These are phyloP conservation scores for Haplosporangium gracile DNA, from an alignment of 192 early-diverging fungal species.

Conservation along the genomic window DNA sequence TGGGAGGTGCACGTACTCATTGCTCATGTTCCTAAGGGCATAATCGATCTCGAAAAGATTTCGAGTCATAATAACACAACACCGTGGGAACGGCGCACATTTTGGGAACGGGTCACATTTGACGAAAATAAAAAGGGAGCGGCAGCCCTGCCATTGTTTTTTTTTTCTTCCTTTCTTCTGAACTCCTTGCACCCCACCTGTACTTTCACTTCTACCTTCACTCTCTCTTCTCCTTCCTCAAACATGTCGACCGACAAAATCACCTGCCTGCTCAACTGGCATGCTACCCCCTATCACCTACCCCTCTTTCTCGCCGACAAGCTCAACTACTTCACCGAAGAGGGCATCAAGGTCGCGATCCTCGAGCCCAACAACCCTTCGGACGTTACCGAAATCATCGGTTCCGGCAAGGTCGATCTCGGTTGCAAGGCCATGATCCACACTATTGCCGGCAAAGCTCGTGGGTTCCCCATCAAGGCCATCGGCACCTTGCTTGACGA, in stretches of 20 bases:
- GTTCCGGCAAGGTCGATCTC: conserved; percentile 71
- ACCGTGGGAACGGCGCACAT: conserved; percentile 5
- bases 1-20: no score
- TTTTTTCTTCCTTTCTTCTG: no score
- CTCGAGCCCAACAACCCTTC: conserved; percentile 75
- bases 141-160: neutral
- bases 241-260: conserved; percentile 69
- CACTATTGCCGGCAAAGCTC: conserved; percentile 75
- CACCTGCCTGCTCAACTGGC: conserved; percentile 69
- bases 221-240: neutral
- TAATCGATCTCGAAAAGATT: neutral
- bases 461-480: conserved; percentile 73
- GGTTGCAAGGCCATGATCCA: conserved; percentile 81
- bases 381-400: conserved; percentile 76
- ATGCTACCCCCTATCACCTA: conserved; percentile 74
- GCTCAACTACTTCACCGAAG: conserved; percentile 66
- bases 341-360: conserved; percentile 75
- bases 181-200: no score
- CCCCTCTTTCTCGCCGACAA: conserved; percentile 76
- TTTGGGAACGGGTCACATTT: no score
- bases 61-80: neutral
- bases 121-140: neutral
- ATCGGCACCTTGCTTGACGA: conserved; percentile 76
- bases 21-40: neutral
- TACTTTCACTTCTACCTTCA: neutral